These are phyloP conservation scores for Cladosporium colombiae DNA, from an alignment of 2,329 filamentous ascomycete genomes.

Conservation along the genomic window DNA sequence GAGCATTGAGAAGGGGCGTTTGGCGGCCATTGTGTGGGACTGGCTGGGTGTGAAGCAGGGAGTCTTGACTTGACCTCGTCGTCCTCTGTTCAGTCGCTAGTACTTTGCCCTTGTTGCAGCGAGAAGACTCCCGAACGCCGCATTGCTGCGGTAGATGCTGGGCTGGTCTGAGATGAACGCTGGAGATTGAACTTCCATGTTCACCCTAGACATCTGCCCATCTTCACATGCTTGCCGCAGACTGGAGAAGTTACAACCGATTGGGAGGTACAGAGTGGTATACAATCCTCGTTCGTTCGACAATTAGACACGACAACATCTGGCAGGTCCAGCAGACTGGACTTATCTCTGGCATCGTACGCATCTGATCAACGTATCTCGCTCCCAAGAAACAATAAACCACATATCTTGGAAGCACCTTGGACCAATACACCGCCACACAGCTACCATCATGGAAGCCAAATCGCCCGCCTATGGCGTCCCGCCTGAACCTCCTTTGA, in stretches of 20 bases:
- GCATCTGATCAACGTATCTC: not conserved
- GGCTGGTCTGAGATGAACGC: conserved; percentile 17
- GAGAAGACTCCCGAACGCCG: conserved; percentile 15
- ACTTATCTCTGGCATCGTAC: not conserved
- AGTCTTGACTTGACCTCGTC: conserved; percentile 1
- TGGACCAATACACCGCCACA: not conserved
- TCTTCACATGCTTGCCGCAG: conserved; percentile 10
- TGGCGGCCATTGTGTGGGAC: conserved; percentile 31
- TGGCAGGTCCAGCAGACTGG: not conserved
- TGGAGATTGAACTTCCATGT: not conserved
- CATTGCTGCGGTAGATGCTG: not conserved
- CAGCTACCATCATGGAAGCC: conserved; percentile 16
- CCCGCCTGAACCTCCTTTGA: conserved; percentile 35
- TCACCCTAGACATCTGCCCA: not conserved
- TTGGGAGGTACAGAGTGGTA: not conserved
- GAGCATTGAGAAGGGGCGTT: conserved; percentile 30
- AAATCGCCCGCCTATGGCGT: conserved; percentile 37
- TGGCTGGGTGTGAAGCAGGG: not conserved
- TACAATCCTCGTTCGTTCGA: no score
- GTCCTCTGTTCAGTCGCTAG: conserved; percentile 11
- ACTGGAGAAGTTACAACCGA: not conserved
- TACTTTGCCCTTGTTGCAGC: conserved; percentile 7
- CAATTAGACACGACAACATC: not conserved
- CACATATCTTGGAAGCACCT: not conserved
- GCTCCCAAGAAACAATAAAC: not conserved